phyloP scores from a whole-genome alignment of 2,329 filamentous ascomycete species.

The Capronia coronata region DNA sequence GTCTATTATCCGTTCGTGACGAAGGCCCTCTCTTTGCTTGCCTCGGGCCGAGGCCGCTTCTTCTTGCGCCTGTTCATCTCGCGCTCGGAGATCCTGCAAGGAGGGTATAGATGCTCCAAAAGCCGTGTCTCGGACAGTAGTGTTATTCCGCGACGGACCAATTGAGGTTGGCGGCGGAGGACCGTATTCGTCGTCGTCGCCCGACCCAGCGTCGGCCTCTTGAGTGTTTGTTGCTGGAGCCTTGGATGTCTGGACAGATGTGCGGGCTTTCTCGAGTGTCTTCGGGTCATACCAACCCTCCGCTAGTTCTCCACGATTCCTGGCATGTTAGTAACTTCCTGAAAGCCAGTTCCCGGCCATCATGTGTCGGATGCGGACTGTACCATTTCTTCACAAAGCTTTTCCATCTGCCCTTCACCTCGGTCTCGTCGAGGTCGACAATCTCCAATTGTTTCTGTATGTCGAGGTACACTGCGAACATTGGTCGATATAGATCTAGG shows the following conservation, averaged over 20 bases:
- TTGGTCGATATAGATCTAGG: slow-evolving; percentile 56
- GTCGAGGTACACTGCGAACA: slow-evolving; percentile 80
- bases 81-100: slow-evolving; percentile 64
- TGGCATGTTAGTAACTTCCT: slow-evolving; percentile 33
- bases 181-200: slow-evolving; percentile 53
- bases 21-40: slow-evolving; percentile 47
- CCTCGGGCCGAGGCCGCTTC: slow-evolving; percentile 46
- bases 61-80: slow-evolving; percentile 37
- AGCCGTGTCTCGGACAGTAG: slow-evolving; percentile 27
- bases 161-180: slow-evolving; percentile 41
- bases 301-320: slow-evolving; percentile 77
- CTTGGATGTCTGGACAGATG: neutral
- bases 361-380: neutral
- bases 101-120: slow-evolving; percentile 61
- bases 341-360: neutral
- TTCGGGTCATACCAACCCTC: slow-evolving; percentile 90
- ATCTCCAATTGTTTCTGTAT: slow-evolving; percentile 74
- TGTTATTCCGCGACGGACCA: slow-evolving; percentile 25
- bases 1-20: slow-evolving; percentile 57
- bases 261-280: slow-evolving; percentile 51
- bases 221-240: neutral
- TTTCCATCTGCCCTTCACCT: slow-evolving; percentile 81
- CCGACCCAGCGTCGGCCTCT: neutral
- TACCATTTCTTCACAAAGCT: slow-evolving; percentile 86
- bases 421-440: slow-evolving; percentile 63